A percentile compares a stretch with the other conserved stretches of the same genome.
Evolutionary conservation across 2,329 filamentous ascomycete genomes (phyloP).

Genomic region (Penicillium sp.): DNA sequence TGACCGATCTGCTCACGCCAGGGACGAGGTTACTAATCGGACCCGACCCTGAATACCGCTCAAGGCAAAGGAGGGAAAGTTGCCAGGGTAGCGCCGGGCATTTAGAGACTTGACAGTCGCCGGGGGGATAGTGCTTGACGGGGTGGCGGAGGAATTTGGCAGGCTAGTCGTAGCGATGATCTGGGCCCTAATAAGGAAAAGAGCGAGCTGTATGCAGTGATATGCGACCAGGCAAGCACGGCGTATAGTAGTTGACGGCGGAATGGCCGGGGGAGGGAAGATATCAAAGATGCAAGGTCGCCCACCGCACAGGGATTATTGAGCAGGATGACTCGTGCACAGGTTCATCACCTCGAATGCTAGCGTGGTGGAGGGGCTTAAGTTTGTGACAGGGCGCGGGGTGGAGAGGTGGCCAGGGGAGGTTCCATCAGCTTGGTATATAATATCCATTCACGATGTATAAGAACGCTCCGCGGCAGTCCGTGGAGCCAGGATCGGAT

Average conservation of each 20-base stretch:
- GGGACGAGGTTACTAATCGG: slow-evolving; percentile 16
- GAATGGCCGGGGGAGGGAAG: slow-evolving; percentile 9
- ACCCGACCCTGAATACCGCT: slow-evolving; percentile 19
- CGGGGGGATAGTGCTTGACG: slow-evolving; percentile 16
- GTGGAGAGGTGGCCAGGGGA: slow-evolving; percentile 15
- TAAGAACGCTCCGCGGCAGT: slow-evolving; percentile 14
- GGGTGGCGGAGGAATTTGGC: slow-evolving; percentile 6
- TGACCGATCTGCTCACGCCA: slow-evolving; percentile 19
- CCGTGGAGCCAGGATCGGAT: slow-evolving; percentile 11
- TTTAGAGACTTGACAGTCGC: slow-evolving; percentile 14
- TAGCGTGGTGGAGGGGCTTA: slow-evolving; percentile 25
- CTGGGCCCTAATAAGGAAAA: slow-evolving; percentile 17
- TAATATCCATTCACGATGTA: slow-evolving; percentile 19
- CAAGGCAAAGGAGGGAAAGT: slow-evolving; percentile 16
- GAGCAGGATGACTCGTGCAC: slow-evolving; percentile 12
- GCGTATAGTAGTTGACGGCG: slow-evolving; percentile 5
- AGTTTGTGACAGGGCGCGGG: slow-evolving; percentile 22
- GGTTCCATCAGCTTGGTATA: slow-evolving; percentile 11
- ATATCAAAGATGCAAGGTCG: slow-evolving; percentile 10
- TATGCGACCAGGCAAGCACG: slow-evolving; percentile 17
- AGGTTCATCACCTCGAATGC: slow-evolving; percentile 24
- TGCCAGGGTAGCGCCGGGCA: slow-evolving; percentile 18
- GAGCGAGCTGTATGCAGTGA: slow-evolving; percentile 9
- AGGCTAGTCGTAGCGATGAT: slow-evolving; percentile 17
- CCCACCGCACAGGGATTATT: slow-evolving; percentile 10